phyloP scores from a whole-genome alignment of 2,329 filamentous ascomycete species.

The Rhexocercosporidium sp. region DNA sequence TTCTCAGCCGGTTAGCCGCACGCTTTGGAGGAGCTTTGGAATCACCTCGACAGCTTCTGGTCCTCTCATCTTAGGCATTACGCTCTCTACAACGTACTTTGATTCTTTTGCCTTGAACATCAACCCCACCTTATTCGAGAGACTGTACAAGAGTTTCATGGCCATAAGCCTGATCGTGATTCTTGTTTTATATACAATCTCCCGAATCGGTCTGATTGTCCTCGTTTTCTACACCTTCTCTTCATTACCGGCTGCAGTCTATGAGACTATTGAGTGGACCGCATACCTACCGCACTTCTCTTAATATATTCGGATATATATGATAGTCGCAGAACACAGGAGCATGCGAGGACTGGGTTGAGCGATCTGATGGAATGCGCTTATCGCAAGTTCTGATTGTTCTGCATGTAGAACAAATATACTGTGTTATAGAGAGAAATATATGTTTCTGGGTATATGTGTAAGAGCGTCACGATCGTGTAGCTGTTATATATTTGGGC shows the following conservation, averaged over 20 bases:
- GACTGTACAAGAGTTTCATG: no score
- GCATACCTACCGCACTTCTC: slow-evolving; percentile 13
- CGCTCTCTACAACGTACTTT: background rate
- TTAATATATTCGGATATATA: background rate
- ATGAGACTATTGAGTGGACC: slow-evolving; percentile 16
- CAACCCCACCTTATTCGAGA: no score
- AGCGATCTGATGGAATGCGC: no score
- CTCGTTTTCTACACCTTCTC: slow-evolving; percentile 17
- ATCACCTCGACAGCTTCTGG: slow-evolving; percentile 2
- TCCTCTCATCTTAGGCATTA: background rate
- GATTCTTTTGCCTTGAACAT: no score
- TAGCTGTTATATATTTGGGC: no score
- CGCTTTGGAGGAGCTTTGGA: slow-evolving; percentile 1
- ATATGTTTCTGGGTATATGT: no score
- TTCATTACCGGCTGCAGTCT: slow-evolving; percentile 3
- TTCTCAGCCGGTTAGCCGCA: background rate
- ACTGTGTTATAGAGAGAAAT: no score
- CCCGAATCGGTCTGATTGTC: slow-evolving; percentile 11
- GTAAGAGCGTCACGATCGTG: no score
- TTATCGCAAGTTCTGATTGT: no score
- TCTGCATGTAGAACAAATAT: no score
- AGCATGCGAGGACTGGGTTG: no score
- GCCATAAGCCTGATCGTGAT: background rate
- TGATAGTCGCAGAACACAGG: no score
- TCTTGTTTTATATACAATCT: background rate